phyloP scores from a whole-genome alignment of 768 basidiomycete species.

The Sistotremastrum suecicum region DNA sequence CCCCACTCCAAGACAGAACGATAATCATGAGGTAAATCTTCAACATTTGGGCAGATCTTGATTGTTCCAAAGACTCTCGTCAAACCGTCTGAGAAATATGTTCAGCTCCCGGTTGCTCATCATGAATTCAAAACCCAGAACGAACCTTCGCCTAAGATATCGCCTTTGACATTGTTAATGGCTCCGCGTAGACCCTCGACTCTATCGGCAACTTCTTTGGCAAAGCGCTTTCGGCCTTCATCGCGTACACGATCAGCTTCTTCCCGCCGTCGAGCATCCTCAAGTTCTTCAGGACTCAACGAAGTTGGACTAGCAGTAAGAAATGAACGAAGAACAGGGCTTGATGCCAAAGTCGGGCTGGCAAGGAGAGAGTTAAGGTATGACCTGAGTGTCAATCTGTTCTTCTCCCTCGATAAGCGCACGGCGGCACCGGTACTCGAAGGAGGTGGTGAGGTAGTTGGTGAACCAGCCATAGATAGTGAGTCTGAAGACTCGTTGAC shows the following conservation, averaged over 20 bases:
- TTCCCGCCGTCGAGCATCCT: constrained; percentile 68
- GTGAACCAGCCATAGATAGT: constrained; percentile 5
- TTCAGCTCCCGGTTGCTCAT: background rate
- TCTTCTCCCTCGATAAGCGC: constrained; percentile 81
- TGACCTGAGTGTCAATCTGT: constrained; percentile 82
- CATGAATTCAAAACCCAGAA: constrained; percentile 1
- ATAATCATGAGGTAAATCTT: constrained; percentile 71
- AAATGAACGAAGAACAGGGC: constrained; percentile 78
- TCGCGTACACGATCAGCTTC: constrained; percentile 83
- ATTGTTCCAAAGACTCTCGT: constrained; percentile 81
- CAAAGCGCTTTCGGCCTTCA: constrained; percentile 76
- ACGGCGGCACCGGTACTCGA: constrained; percentile 11
- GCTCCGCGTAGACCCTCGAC: constrained; percentile 79
- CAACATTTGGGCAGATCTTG: constrained; percentile 62
- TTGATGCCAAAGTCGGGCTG: constrained; percentile 61
- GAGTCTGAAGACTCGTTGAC: constrained; percentile 1
- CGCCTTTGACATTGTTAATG: constrained; percentile 80
- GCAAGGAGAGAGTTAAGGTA: constrained; percentile 77
- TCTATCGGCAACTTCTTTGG: constrained; percentile 69
- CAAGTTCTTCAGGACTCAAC: constrained; percentile 55
- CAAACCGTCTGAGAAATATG: constrained; percentile 54
- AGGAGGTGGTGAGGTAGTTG: constrained; percentile 1
- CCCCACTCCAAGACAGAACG: constrained; percentile 93
- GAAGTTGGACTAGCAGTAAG: constrained; percentile 61
- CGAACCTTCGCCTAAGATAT: constrained; percentile 76